phyloP scores from a whole-genome alignment of 192 early-diverging fungal species.

The Cladochytrium replicatum region DNA sequence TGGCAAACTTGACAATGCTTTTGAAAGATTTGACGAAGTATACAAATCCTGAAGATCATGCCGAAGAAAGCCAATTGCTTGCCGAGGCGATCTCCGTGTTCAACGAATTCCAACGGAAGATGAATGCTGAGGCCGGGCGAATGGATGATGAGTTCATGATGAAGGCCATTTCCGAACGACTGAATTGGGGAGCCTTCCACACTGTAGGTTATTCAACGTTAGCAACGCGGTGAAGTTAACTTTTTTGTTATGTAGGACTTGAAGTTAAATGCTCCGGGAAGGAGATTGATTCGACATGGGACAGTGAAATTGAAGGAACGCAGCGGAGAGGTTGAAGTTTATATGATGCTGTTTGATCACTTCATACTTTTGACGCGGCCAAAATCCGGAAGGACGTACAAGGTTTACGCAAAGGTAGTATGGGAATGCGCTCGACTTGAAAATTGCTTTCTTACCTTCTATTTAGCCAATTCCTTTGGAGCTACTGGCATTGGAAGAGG shows the following conservation, averaged over 20 bases:
- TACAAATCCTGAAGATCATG: background rate
- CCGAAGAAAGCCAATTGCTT: background rate
- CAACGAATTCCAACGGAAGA: background rate
- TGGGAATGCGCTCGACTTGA: background rate
- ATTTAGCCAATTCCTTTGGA: conserved; percentile 69
- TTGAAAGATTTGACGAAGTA: background rate
- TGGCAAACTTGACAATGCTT: background rate
- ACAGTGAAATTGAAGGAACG: conserved; percentile 51
- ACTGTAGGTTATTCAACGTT: no score
- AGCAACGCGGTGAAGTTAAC: no score
- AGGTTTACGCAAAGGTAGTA: conserved; percentile 42
- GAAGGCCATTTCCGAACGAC: background rate
- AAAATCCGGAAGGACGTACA: conserved; percentile 29
- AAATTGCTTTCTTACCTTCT: conserved; percentile 18
- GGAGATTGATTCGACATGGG: conserved; percentile 71
- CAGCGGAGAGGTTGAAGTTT: conserved; percentile 54
- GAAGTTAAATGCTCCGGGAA: conserved; percentile 56
- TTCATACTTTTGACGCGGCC: conserved; percentile 25
- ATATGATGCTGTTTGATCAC: conserved; percentile 83
- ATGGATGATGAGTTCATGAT: background rate
- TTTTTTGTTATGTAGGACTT: conserved; percentile 68
- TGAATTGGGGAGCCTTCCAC: background rate
- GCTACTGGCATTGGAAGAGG: conserved; percentile 33
- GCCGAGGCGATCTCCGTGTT: background rate
- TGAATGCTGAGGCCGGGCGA: background rate